Conservation (phyloP, 1,284 basidiomycete genomes). For the Inonotus obliquus region DNA sequence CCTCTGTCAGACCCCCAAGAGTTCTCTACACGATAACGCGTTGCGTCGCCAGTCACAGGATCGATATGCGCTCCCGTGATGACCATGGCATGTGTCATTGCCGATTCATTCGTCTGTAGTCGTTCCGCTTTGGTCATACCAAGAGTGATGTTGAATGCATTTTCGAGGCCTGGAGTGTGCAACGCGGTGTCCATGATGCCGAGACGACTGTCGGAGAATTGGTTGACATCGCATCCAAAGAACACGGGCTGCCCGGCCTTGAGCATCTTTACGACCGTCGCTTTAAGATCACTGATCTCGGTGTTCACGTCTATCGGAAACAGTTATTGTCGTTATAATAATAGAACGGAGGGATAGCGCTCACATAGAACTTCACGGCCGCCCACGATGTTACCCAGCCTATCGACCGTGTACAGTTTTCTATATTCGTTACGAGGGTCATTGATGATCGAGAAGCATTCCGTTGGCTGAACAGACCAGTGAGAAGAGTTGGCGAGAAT, state of each 20-base stretch:
- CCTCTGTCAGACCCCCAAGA: constrained; percentile 84
- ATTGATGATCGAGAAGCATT: constrained; percentile 90
- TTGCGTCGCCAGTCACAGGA: constrained; percentile 57
- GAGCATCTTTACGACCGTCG: constrained; percentile 77
- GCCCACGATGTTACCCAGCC: constrained; percentile 90
- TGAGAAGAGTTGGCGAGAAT: not conserved
- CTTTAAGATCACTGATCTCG: constrained; percentile 75
- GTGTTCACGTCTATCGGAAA: constrained; percentile 78
- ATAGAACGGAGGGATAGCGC: constrained; percentile 26
- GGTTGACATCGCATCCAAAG: constrained; percentile 89
- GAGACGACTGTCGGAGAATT: constrained; percentile 62
- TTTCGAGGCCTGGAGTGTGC: constrained; percentile 60
- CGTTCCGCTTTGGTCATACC: constrained; percentile 80
- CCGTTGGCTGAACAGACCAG: constrained; percentile 40
- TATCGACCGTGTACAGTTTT: constrained; percentile 89
- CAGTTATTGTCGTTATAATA: not conserved
- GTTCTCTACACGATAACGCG: constrained; percentile 95
- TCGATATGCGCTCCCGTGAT: constrained; percentile 91
- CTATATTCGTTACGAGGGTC: constrained; percentile 85
- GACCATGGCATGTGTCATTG: constrained; percentile 94
- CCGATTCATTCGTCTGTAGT: constrained; percentile 74
- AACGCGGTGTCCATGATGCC: constrained; percentile 88
- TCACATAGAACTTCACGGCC: constrained; percentile 77
- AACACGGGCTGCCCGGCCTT: constrained; percentile 90
- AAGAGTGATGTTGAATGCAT: constrained; percentile 53